phyloP scores from a whole-genome alignment of 257 asterid species.

The Nicotiana tomentosiformis region DNA sequence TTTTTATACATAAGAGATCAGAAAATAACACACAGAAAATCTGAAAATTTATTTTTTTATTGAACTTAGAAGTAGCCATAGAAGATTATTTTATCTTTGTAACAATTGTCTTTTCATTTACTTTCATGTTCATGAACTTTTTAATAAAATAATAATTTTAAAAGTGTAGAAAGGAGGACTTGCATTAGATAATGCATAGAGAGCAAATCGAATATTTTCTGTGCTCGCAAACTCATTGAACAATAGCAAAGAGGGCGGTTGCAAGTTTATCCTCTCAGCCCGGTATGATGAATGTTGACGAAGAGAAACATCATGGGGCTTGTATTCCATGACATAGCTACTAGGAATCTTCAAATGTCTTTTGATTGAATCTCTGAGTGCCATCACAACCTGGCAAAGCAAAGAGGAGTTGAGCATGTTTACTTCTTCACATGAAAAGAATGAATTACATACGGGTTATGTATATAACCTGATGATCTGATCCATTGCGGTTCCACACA shows the following conservation, averaged over 20 bases:
- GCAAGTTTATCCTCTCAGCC: conserved; percentile 70
- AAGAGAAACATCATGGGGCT: conserved; percentile 87
- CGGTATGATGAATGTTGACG: conserved; percentile 89
- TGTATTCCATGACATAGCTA: conserved; percentile 88
- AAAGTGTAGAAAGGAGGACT: too few species aligned
- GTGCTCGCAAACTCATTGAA: too few species aligned
- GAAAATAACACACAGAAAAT: too few species aligned
- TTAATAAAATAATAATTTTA: too few species aligned
- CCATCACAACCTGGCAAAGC: conserved; percentile 69
- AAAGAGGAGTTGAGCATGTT: not conserved
- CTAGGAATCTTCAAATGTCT: conserved; percentile 78
- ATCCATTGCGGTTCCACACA: conserved; percentile 91
- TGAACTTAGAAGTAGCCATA: too few species aligned
- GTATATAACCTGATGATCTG: conserved; percentile 69
- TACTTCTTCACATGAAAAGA: not conserved
- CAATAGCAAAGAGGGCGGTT: not conserved
- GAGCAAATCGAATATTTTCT: too few species aligned
- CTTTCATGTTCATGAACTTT: too few species aligned
- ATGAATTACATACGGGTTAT: not conserved
- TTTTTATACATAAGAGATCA: too few species aligned
- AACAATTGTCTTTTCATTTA: too few species aligned
- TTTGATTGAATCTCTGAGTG: conserved; percentile 79
- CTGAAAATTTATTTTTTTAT: too few species aligned
- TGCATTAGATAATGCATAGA: too few species aligned
- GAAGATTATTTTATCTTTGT: too few species aligned